Evolutionary conservation across 768 basidiomycete genomes (phyloP).

Genomic region (Suillus clintonianus): DNA sequence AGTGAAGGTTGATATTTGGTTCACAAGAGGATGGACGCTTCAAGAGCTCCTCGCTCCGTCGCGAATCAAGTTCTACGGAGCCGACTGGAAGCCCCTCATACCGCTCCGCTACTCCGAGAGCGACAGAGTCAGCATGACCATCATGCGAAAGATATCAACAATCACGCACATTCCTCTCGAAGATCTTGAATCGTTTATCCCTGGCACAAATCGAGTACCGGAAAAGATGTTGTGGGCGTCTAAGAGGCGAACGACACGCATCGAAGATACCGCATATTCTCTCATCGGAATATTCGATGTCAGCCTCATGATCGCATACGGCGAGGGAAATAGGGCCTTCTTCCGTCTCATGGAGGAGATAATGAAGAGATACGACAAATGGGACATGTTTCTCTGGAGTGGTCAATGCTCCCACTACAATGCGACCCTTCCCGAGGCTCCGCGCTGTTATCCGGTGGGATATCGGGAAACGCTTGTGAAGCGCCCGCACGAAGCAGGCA

Average conservation of each 20-base stretch:
- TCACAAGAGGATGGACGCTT: slow-evolving; percentile 18
- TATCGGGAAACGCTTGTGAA: neutral
- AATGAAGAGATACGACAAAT: slow-evolving; percentile 10
- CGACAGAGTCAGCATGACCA: neutral
- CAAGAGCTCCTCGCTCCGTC: slow-evolving; percentile 17
- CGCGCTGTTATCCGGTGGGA: slow-evolving; percentile 8
- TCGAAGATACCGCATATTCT: slow-evolving; percentile 20
- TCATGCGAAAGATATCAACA: slow-evolving; percentile 6
- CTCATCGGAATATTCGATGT: slow-evolving; percentile 19
- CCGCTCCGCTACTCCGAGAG: slow-evolving; percentile 3
- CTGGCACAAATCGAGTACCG: slow-evolving; percentile 7
- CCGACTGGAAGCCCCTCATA: slow-evolving; percentile 14
- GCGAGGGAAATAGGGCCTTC: slow-evolving; percentile 19
- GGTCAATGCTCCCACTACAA: slow-evolving; percentile 10
- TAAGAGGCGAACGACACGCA: slow-evolving; percentile 17
- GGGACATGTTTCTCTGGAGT: slow-evolving; percentile 11
- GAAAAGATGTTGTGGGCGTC: slow-evolving; percentile 19
- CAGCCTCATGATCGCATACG: slow-evolving; percentile 17
- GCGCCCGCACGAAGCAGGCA: neutral
- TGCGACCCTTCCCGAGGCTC: slow-evolving; percentile 3
- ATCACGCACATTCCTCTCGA: slow-evolving; percentile 6
- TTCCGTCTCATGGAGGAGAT: slow-evolving; percentile 13
- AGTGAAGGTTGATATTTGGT: slow-evolving; percentile 10
- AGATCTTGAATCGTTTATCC: slow-evolving; percentile 8
- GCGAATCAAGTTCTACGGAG: slow-evolving; percentile 16